A percentile compares a stretch with the other conserved stretches of the same genome.
Evolutionary conservation across 2,329 filamentous ascomycete species (phyloP).

Genomic region (Cordyceps pruinosa): DNA sequence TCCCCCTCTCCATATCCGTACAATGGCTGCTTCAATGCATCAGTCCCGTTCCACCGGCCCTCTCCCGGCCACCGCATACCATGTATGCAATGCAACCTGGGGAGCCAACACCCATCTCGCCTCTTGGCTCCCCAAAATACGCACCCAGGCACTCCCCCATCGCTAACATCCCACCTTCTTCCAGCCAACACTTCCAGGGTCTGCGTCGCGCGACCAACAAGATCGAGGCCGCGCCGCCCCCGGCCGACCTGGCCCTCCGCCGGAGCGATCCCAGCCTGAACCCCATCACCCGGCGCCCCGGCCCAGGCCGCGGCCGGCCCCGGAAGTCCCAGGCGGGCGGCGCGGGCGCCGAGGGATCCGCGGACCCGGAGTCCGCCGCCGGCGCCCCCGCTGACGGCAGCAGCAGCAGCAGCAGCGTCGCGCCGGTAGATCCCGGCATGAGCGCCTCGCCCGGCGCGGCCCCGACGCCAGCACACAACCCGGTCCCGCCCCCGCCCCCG

Average conservation of each 20-base stretch:
- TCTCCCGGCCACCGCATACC: not conserved
- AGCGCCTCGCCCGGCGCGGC: not conserved
- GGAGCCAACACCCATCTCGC: not conserved
- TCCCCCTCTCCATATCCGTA: not conserved
- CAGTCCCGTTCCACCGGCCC: not conserved
- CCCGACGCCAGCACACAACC: not conserved
- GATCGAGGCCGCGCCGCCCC: slow-evolving; percentile 33
- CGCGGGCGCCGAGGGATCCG: not conserved
- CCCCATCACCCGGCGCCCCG: slow-evolving; percentile 54
- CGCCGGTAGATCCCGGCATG: not conserved
- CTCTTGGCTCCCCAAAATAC: not conserved
- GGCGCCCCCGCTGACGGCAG: too few species aligned
- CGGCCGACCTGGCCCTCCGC: slow-evolving; percentile 26
- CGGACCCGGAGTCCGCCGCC: not conserved
- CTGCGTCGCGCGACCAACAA: slow-evolving; percentile 50
- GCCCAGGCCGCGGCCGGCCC: slow-evolving; percentile 49
- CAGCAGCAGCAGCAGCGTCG: too few species aligned
- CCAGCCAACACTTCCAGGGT: slow-evolving; percentile 55
- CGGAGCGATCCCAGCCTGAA: slow-evolving; percentile 46
- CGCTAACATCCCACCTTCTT: not conserved
- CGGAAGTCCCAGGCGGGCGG: slow-evolving; percentile 29
- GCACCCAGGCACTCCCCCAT: too few species aligned
- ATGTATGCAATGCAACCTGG: slow-evolving; percentile 4
- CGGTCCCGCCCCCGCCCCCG: not conserved
- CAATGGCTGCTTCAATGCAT: not conserved